Percentiles rank a stretch among this genome's conserved stretches.
Conservation (phyloP, 2,329 filamentous ascomycete genomes). For the Penicillium sp. region DNA sequence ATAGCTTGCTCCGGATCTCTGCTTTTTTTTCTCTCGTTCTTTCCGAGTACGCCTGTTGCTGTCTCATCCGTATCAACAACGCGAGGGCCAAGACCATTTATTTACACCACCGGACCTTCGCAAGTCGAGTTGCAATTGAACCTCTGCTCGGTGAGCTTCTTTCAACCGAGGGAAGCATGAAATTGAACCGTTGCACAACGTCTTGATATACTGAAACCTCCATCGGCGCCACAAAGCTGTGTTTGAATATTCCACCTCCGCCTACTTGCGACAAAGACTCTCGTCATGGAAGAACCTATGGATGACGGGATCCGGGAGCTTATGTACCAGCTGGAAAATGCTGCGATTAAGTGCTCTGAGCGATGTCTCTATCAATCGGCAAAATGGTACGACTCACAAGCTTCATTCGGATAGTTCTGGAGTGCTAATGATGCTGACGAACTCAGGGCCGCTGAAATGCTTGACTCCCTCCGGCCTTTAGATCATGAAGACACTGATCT, state of each 20-base stretch:
- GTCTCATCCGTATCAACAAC: neutral
- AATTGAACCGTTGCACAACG: neutral
- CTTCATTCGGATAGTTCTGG: neutral
- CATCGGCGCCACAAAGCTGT: neutral
- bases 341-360: conserved; percentile 83
- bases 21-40: too few species aligned
- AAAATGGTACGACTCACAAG: conserved; percentile 62
- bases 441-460: conserved; percentile 80
- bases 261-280: neutral
- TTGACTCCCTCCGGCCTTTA: conserved; percentile 63
- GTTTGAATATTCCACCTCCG: neutral
- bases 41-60: neutral
- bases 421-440: conserved; percentile 10
- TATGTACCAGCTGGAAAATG: conserved; percentile 67
- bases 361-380: conserved; percentile 90
- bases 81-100: neutral
- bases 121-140: neutral
- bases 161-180: neutral
- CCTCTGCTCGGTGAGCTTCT: neutral
- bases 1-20: neutral
- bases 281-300: conserved; percentile 29
- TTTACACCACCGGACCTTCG: neutral
- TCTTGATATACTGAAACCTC: neutral
- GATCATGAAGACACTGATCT: conserved; percentile 52
- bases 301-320: conserved; percentile 48